Evolutionary conservation across 2,329 filamentous ascomycete genomes (phyloP), one percentile per base, ranked within the genome.

Genomic region (Fusarium floridanum): DNA sequence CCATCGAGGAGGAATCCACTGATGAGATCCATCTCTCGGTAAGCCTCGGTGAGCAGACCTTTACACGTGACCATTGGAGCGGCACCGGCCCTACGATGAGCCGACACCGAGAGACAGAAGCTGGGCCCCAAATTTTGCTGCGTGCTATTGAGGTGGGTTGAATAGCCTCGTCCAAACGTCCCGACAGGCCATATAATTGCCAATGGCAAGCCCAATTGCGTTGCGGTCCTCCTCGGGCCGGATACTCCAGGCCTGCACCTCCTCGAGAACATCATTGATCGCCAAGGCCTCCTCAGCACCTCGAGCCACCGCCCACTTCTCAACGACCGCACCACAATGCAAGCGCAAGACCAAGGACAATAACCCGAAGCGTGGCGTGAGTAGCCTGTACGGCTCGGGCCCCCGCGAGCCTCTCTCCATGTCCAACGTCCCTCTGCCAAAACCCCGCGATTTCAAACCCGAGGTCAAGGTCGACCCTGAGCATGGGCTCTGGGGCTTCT

Each of bases 401-500:
- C 91, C 91, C 6, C 90, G 91, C 62, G 91, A 93, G 81, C 90
- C 89, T n/a, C 86, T 97, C 64, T 93, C 92, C 20, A 91, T 97
- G 70, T 92, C 90, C 48, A 90, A 92, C 78, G 88, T 92, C 53
- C 87, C 91, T 61, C 86, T 98, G 65, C 96, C 96, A 1, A 88
- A 89, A 80, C 95, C 97, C 8, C 81, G 81, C 70, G 87, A 92
- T 66, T 87, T 88, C 70, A 88, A 90, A 80, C 89, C 90, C 64
- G 82, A 86, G 56, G 82, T 93, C 36, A 82, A 89, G 72, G 88
- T 88, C 48, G 92, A 95, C 80, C 88, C 91, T 32, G 85, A 95
- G 75, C 97, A 99, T 84, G 96, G 95, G 34, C 91, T 99, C 12
- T 98, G 94, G 93, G 92, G 90, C 1, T 99, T 99, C 85, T 98